Evolutionary conservation across 1,284 basidiomycete species (phyloP).

Genomic region (Ceratorhiza oryzae-sativae): DNA sequence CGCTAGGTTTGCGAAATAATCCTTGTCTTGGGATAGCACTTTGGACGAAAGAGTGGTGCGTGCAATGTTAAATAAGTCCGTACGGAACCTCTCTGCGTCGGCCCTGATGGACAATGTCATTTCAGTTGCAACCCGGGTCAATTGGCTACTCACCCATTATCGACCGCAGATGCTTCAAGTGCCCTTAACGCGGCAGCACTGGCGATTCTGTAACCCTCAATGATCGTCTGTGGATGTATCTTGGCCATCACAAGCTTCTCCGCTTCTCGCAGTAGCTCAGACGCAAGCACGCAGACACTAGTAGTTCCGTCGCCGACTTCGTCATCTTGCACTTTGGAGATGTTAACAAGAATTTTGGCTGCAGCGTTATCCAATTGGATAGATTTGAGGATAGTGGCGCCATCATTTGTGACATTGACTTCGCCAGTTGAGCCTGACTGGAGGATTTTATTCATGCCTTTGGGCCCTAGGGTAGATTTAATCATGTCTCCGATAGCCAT

Average conservation of each 20-base stretch:
- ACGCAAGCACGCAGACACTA: conserved; percentile 90
- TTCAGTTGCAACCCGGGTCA: conserved; percentile 8
- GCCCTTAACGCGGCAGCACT: conserved; percentile 86
- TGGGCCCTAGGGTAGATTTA: conserved; percentile 97
- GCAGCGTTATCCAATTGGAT: conserved; percentile 99
- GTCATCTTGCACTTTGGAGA: conserved; percentile 99
- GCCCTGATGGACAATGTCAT: conserved; percentile 55
- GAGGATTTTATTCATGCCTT: conserved; percentile 96
- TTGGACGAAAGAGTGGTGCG: conserved; percentile 96
- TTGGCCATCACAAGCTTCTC: conserved; percentile 93
- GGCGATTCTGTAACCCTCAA: conserved; percentile 97
- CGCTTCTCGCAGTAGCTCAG: conserved; percentile 92
- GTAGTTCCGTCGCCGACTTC: conserved; percentile 99
- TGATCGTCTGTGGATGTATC: conserved; percentile 99
- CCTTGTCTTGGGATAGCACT: conserved; percentile 96
- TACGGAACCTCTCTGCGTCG: conserved; percentile 78
- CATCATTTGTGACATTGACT: conserved; percentile 98
- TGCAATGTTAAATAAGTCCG: conserved; percentile 96
- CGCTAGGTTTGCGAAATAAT: conserved; percentile 98
- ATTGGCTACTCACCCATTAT: conserved; percentile 73
- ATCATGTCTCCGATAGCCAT: conserved; percentile 97
- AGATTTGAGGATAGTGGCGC: conserved; percentile 96
- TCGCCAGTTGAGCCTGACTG: conserved; percentile 92
- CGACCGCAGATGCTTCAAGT: conserved; percentile 80
- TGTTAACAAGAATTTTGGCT: conserved; percentile 99